Base-by-base conservation (phyloP, 352 stramenopile genomes). In the Saprolegnia parasitica region DNA sequence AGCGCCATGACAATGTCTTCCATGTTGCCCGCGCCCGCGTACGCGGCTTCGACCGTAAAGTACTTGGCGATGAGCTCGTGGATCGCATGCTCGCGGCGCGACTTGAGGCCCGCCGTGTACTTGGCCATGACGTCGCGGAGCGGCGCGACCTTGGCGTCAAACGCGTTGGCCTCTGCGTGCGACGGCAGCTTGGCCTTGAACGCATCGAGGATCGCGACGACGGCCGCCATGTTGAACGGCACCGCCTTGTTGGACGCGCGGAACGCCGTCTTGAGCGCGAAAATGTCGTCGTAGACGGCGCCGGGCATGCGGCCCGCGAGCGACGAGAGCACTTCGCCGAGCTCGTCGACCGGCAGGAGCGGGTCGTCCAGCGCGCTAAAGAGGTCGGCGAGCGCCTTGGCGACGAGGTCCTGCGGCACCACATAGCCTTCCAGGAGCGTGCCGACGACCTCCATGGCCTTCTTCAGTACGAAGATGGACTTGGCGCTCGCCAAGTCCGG, bases 241-340 rank as follows among this genome's bases (percentile, higher is more conserved):
- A 81, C 71, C 40, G 65, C 66, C 76, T 77, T 78, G 52, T 86
- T 73, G 40, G 79, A 72, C 39, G 80, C 80, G 57, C 86, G 85
- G 72, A 92, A 93, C 37, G 75, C 76, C 73, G 93, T 76, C 47
- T 91, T 79, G 77, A 89, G 83, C 75, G 90, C 81, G 24, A 80
- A 89, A 65, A 99, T 93, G 58, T 90, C 79, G 24, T 89, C 83
- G 70, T 97, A 98, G 47, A 99, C 82, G 20, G 89, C 74, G 1
- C 89, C 84, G 46, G 98, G 93, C 68, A 99, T 98, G 67, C 96
- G 88, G n/a, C 96, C 95, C 47, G 91, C 96, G 8, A 99, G 85
- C 9, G 98, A 91, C 37, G 97, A 98, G 70, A 99, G 86, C 29
- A 96, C 89, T 73, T 98, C 97, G 75, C 99, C 96, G 66, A 99